phyloP scores from a whole-genome alignment of 1,139 yeast genomes.

The Suhomyces yuchorum region DNA sequence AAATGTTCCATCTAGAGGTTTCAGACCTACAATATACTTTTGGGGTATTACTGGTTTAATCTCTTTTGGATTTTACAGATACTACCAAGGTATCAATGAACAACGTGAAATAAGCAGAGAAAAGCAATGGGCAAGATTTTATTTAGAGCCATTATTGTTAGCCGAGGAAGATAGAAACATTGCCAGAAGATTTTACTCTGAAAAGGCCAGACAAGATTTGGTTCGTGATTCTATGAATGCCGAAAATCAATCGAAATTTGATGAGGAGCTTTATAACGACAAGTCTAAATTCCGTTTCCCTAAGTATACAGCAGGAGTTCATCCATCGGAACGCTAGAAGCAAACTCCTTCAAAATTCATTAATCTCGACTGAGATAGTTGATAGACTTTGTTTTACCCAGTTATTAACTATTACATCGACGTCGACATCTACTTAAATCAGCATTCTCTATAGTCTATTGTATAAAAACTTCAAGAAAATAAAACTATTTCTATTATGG shows the following conservation, averaged over 20 bases:
- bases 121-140: constrained; percentile 74
- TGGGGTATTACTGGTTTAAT: constrained; percentile 64
- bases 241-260: constrained; percentile 44
- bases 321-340: constrained; percentile 37
- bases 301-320: constrained; percentile 44
- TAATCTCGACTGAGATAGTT: not conserved
- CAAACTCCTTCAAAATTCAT: not conserved
- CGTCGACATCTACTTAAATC: not conserved
- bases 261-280: constrained; percentile 48
- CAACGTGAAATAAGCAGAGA: constrained; percentile 78
- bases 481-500: not conserved
- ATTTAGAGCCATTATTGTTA: constrained; percentile 70
- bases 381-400: too few species aligned
- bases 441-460: not conserved
- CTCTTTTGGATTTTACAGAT: constrained; percentile 72
- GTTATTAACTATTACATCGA: too few species aligned
- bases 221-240: constrained; percentile 48
- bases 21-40: constrained; percentile 73
- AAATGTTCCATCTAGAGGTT: constrained; percentile 82
- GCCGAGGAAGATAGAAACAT: constrained; percentile 84
- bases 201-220: constrained; percentile 66
- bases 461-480: not conserved
- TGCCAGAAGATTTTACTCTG: constrained; percentile 71
- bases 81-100: constrained; percentile 71
- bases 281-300: constrained; percentile 51